Base-by-base conservation (phyloP, 2,329 filamentous ascomycete genomes). In the Xylaria sp. region DNA sequence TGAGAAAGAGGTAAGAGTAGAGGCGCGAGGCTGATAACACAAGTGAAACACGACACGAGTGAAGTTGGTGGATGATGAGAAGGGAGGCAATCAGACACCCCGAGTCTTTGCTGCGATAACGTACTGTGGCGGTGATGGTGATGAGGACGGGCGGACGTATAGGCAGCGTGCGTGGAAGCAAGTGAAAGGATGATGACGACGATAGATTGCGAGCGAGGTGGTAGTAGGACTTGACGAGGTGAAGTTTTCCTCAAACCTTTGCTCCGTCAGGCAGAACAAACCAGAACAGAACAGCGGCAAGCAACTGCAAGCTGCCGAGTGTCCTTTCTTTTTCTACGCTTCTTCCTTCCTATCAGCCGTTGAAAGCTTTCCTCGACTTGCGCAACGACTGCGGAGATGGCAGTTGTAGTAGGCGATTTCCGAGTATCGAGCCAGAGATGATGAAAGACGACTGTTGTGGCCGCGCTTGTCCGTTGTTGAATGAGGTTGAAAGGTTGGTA, bases 231-330 rank as follows among this genome's bases (percentile, higher is more conserved):
- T 67, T 68, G 73, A 73, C 49, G 70, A 74, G 63, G 71, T 72
- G 50, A 69, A 71, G 70, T 70, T 71, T 67, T 72, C 70, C 73
- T 74, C 75, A 77, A 77, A 77, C 75, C 75, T 77, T 76, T 74
- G 63, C 70, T 74, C 71, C 66, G 68, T 69, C 70, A 71, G 74
- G 71, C 65, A 60, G 68, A 66, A 65, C 66, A 68, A 57, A 66
- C 58, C 64, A 59, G 69, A 64, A 63, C 65, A 67, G 57, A 70
- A 67, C 66, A 69, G 68, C 56, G 57, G 57, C 52, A 42, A 60
- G 56, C 60, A 63, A 68, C 66, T 67, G 63, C 64, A 67, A 63
- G 61, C 65, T 70, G 65, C 70, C 69, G 66, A 60, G 68, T 64
- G 61, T 57, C 47, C 61, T 55, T 61, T 63, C 46, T 51, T 61